phyloP scores from a whole-genome alignment of 1,139 yeast species.

The Candida frijolesensis region DNA sequence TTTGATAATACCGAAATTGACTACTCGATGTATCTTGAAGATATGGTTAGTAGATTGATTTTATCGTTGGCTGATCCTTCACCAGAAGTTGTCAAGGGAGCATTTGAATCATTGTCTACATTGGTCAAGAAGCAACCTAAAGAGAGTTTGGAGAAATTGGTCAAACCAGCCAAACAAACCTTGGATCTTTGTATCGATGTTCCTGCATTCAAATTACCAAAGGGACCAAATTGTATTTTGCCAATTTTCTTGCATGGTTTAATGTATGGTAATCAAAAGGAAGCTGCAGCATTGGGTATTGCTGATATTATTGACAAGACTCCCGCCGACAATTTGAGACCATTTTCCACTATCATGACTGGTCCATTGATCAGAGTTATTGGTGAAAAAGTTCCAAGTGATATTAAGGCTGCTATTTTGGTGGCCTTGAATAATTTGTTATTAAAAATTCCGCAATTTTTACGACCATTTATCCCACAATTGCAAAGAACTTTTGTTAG shows the following conservation, averaged over 20 bases:
- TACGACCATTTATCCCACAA: conserved; percentile 96
- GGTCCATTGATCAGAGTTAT: conserved; percentile 98
- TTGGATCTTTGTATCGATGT: conserved; percentile 65
- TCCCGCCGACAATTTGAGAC: conserved; percentile 76
- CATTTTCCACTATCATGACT: conserved; percentile 89
- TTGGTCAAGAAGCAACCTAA: conserved; percentile 73
- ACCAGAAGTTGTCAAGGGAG: conserved; percentile 61
- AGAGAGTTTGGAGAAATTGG: conserved; percentile 73
- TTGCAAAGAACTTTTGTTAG: conserved; percentile 95
- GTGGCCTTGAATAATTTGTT: conserved; percentile 79
- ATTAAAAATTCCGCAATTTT: conserved; percentile 81
- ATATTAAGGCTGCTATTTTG: conserved; percentile 89
- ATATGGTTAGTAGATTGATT: conserved; percentile 73
- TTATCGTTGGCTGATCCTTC: conserved; percentile 74
- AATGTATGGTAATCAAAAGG: conserved; percentile 92
- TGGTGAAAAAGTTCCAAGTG: conserved; percentile 91
- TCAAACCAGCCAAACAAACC: conserved; percentile 77
- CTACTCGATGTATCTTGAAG: conserved; percentile 72
- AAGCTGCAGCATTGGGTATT: conserved; percentile 83
- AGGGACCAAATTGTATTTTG: conserved; percentile 84
- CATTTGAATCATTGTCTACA: conserved; percentile 68
- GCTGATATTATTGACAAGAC: conserved; percentile 87
- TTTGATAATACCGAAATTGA: conserved; percentile 68
- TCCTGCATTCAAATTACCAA: conserved; percentile 77
- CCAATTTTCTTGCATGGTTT: conserved; percentile 95